A percentile compares a stretch with the other conserved stretches of the same genome.
These are phyloP conservation scores for Haplographium delicatum DNA, from an alignment of 495 filamentous ascomycete genomes.

Conservation along the genomic window DNA sequence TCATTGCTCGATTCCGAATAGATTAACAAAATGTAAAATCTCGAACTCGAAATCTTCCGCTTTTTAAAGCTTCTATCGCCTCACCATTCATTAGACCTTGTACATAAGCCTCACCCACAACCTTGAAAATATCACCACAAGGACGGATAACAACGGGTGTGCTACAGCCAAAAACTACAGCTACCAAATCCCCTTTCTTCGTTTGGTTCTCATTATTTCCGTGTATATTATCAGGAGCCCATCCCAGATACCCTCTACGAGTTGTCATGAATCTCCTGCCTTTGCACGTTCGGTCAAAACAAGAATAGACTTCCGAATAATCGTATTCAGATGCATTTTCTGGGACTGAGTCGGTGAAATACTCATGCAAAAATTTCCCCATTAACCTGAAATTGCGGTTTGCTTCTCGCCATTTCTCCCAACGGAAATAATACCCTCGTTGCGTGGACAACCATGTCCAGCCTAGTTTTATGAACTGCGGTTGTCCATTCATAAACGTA, in stretches of 20 bases:
- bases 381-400: constrained; percentile 3
- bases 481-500: constrained; percentile 1
- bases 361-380: neutral
- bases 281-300: constrained; percentile 7
- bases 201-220: neutral
- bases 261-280: constrained; percentile 22
- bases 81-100: constrained; percentile 23
- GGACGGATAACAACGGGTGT: constrained; percentile 22
- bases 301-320: constrained; percentile 6
- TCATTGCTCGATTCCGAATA: too few species aligned
- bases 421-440: constrained; percentile 12
- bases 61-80: constrained; percentile 7
- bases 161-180: constrained; percentile 25
- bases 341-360: constrained; percentile 1
- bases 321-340: constrained; percentile 9
- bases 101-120: constrained; percentile 22
- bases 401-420: constrained; percentile 3
- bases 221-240: constrained; percentile 19
- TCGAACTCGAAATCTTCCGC: neutral
- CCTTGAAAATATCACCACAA: constrained; percentile 8
- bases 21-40: constrained; percentile 10
- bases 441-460: constrained; percentile 4
- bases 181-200: constrained; percentile 15
- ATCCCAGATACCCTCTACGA: constrained; percentile 17
- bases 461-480: neutral